phyloP scores from a whole-genome alignment of 2,329 filamentous ascomycete species.

The Aspergillus sp. region DNA sequence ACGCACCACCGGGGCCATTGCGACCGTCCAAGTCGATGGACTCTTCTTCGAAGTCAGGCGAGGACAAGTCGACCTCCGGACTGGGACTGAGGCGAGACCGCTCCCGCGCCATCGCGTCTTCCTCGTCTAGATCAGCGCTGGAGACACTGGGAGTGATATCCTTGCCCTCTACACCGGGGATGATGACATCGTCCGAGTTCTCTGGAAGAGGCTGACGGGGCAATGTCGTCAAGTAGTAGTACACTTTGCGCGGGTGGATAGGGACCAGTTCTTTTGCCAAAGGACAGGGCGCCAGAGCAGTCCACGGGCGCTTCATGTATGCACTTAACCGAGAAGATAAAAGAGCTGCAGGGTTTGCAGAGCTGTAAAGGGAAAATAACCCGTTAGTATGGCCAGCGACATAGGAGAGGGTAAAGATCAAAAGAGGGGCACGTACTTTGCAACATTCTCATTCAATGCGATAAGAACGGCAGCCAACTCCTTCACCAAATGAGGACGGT shows the following conservation, averaged over 20 bases:
- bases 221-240: conserved; percentile 92
- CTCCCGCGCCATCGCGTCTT: conserved; percentile 59
- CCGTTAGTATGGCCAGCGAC: conserved; percentile 18
- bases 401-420: conserved; percentile 5
- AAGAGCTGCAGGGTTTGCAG: conserved; percentile 91
- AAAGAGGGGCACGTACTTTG: conserved; percentile 69
- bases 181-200: conserved; percentile 55
- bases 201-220: conserved; percentile 80
- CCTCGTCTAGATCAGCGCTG: conserved; percentile 71
- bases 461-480: conserved; percentile 82
- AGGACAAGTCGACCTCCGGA: conserved; percentile 88
- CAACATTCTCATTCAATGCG: conserved; percentile 75
- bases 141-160: conserved; percentile 85
- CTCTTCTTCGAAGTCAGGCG: conserved; percentile 77
- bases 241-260: conserved; percentile 89
- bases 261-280: conserved; percentile 90
- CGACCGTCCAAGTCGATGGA: conserved; percentile 58
- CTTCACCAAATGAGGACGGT: conserved; percentile 91
- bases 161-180: conserved; percentile 53
- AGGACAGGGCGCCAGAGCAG: conserved; percentile 75
- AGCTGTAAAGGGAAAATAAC: conserved; percentile 58
- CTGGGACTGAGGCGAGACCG: conserved; percentile 77
- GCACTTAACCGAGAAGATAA: conserved; percentile 88
- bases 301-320: conserved; percentile 88
- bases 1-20: conserved; percentile 62